Percentiles rank a stretch among this genome's conserved stretches.
phyloP scores from a whole-genome alignment of 148 eudicot genomes.

The Selenicereus undatus region DNA sequence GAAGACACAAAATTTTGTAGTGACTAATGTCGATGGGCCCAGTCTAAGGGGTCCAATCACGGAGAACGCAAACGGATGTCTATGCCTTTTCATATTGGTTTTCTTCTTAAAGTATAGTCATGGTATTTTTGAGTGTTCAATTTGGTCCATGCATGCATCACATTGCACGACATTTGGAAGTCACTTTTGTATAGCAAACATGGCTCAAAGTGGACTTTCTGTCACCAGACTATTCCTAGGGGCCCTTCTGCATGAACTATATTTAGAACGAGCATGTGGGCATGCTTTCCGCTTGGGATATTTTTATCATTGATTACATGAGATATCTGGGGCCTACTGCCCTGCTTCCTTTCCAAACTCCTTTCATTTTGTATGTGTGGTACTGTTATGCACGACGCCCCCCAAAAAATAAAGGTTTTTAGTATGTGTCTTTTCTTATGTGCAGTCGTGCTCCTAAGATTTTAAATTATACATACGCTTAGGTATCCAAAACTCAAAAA shows the following conservation, averaged over 20 bases:
- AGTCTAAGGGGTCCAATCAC: constrained; percentile 7
- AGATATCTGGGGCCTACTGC: constrained; percentile 20
- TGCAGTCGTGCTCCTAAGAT: background rate
- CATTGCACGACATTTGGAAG: constrained; percentile 13
- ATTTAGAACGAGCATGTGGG: constrained; percentile 19
- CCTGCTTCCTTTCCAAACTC: constrained; percentile 20
- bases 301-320: constrained; percentile 19
- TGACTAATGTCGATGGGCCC: constrained; percentile 24
- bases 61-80: constrained; percentile 16
- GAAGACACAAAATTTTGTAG: background rate
- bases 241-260: background rate
- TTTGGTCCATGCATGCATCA: constrained; percentile 9
- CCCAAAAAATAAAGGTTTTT: background rate
- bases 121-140: background rate
- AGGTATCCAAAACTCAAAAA: background rate
- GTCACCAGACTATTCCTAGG: background rate
- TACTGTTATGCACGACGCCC: background rate
- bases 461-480: background rate
- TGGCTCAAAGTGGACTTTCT: constrained; percentile 6
- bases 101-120: background rate
- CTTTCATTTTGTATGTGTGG: background rate
- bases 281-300: constrained; percentile 14
- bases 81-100: constrained; percentile 19
- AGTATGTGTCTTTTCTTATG: background rate
- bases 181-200: constrained; percentile 5